A percentile compares a stretch with the other conserved stretches of the same genome.
Evolutionary conservation across 352 stramenopile species (phyloP).

Genomic region (Thraustochytrium striatum): DNA sequence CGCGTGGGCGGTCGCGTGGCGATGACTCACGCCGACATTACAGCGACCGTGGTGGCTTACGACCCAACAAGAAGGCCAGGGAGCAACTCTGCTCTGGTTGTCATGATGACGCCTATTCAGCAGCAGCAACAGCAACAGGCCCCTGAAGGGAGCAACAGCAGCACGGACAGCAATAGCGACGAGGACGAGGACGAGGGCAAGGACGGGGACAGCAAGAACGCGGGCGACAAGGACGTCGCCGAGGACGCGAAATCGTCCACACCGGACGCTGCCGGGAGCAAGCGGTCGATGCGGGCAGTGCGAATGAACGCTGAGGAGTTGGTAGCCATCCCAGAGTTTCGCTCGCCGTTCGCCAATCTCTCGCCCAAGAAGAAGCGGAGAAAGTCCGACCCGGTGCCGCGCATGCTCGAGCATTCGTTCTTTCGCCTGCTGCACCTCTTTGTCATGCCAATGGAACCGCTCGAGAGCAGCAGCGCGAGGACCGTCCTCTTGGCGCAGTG

Average conservation of each 20-base stretch:
- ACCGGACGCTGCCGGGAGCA: no score
- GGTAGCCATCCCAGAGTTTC: constrained; percentile 29
- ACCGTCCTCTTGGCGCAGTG: constrained; percentile 34
- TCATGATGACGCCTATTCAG: constrained; percentile 11
- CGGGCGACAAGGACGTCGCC: no score
- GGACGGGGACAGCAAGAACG: no score
- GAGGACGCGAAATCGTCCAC: no score
- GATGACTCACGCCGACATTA: constrained; percentile 52
- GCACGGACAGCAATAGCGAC: constrained; percentile 5
- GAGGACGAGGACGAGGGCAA: not conserved
- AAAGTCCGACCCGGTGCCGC: not conserved
- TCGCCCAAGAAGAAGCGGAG: not conserved
- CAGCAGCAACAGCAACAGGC: not conserved
- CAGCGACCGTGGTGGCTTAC: constrained; percentile 50
- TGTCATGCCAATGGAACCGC: not conserved
- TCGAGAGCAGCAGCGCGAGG: not conserved
- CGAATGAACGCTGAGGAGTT: constrained; percentile 42
- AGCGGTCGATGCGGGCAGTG: constrained; percentile 26
- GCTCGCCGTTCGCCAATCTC: constrained; percentile 41
- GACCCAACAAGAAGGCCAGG: constrained; percentile 10
- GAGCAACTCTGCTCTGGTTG: constrained; percentile 24
- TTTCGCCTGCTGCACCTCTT: constrained; percentile 27
- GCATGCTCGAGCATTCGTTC: constrained; percentile 25
- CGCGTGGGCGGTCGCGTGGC: constrained; percentile 52
- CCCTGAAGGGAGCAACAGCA: not conserved